Base-by-base conservation (phyloP, 495 filamentous ascomycete genomes). In the Aspergillus avenaceus region DNA sequence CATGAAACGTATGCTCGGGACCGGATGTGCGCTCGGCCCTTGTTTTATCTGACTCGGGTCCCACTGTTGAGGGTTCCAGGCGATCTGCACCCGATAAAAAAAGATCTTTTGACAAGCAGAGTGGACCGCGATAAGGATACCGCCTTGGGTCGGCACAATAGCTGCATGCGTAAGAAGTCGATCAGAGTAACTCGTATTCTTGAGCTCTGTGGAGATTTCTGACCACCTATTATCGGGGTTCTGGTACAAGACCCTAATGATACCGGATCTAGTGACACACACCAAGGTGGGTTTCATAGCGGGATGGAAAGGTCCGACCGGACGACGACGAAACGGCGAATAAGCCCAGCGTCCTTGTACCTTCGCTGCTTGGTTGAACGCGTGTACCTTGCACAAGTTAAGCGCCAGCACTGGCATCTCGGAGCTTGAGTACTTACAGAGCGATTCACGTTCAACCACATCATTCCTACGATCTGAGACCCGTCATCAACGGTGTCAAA, bases 141-240 rank as follows among this genome's bases (percentile, higher is more conserved):
- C 78, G 58, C 83, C 77, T 66, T 77, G 85, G 36, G 91, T 88
- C 9, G 84, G 80, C 50, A 84, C 84, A 48, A 93, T 72, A 12
- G 90, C 78, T 3, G 90, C 88, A 69, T 96, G 90, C 4, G 88
- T 90, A 27, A 95, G 74, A 13, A 87, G 56, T 41, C 89, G 82
- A 42, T 86, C 80, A 9, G 83, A 84, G 9, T 81, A 80, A 9
- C 77, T 76, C 24, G 86, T 76, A 54, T 78, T 85, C 54, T 91
- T 88, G 27, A 93, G 58, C 49, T 90, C 83, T 2, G 82, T 67
- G 11, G 76, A 77, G 3, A 81, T 77, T 54, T 90, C 84, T 38
- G 83, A 77, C 73, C 85, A 84, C 58, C 79, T 78, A 54, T 68
- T 74, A 62, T 85, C 88, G 21, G 72, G 69, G 48, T 79, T 83